phyloP scores from a whole-genome alignment of 305 asterid species.

The Solanum chacoense region DNA sequence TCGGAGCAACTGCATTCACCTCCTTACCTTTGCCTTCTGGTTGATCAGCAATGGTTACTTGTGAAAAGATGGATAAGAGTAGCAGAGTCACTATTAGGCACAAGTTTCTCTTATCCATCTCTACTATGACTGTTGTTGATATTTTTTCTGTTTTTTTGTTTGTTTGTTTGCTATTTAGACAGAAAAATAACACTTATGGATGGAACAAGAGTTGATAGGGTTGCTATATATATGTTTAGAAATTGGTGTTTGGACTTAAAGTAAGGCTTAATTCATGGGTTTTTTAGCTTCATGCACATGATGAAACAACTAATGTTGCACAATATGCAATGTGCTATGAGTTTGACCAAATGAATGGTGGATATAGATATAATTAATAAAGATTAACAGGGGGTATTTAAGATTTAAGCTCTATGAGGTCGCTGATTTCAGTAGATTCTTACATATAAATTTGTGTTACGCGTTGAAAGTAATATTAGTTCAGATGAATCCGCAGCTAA shows the following conservation, averaged over 20 bases:
- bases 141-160: background rate
- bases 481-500: too few relatives aligned
- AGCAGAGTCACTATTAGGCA: constrained; percentile 14
- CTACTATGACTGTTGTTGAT: background rate
- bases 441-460: background rate
- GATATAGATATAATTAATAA: background rate
- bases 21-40: constrained; percentile 12
- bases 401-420: background rate
- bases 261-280: background rate
- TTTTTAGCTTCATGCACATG: background rate
- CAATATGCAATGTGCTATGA: background rate
- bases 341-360: background rate
- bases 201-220: constrained; percentile 4
- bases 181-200: background rate
- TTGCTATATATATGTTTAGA: background rate
- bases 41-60: constrained; percentile 22
- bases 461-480: background rate
- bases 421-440: background rate
- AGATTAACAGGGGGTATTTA: background rate
- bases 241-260: background rate
- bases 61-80: constrained; percentile 26
- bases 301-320: constrained; percentile 1
- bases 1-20: constrained; percentile 18
- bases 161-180: background rate
- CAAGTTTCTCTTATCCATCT: constrained; percentile 29